Conservation (phyloP, 768 basidiomycete genomes). For the Russula olivacea region DNA sequence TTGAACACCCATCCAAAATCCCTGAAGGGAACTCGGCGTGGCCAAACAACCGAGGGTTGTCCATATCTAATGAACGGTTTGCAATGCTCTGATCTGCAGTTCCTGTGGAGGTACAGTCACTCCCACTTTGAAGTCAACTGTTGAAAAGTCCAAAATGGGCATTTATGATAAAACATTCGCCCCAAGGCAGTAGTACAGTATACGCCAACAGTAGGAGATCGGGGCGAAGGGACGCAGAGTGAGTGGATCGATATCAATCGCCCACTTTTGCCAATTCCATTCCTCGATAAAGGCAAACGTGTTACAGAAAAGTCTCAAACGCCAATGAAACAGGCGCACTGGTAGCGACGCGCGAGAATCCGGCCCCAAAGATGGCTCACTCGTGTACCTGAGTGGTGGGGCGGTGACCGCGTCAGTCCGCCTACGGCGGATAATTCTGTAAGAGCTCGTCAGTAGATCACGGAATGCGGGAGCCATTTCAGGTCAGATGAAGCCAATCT, state of each 20-base stretch:
- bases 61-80: no score
- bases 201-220: background rate
- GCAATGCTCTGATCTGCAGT: no score
- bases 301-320: background rate
- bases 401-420: background rate
- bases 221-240: background rate
- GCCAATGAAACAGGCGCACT: background rate
- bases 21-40: no score
- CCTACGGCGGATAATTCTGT: conserved; percentile 7
- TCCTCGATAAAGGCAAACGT: background rate
- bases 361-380: background rate
- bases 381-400: background rate
- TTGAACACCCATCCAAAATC: no score
- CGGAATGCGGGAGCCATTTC: conserved; percentile 1
- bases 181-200: no score
- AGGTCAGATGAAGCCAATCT: background rate
- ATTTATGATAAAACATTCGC: no score
- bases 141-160: no score
- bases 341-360: background rate
- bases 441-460: conserved; percentile 1
- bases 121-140: no score
- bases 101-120: no score
- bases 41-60: no score
- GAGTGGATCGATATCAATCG: background rate
- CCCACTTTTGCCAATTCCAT: background rate